Base-by-base conservation (phyloP, 768 basidiomycete species). In the Phlegmacium glaucopus region DNA sequence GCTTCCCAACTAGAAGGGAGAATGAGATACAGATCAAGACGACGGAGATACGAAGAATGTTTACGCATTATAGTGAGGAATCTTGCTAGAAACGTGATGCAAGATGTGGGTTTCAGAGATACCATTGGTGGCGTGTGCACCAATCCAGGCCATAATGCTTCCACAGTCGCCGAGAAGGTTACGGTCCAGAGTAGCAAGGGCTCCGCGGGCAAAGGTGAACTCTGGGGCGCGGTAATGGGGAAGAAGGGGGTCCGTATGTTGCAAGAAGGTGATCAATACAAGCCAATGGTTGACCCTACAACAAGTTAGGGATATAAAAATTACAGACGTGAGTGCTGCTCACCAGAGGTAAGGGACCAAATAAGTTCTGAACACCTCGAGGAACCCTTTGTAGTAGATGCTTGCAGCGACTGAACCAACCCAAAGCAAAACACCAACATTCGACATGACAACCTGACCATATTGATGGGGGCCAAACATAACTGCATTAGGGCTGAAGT, bases 181-280 rank as follows among this genome's bases (percentile, higher is more conserved):
- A 40, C 91, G 89, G 66, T 98, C 93, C 34, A 97, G 75, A 9
- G 95, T 99, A 44, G 90, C 72, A 44, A 98, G 82, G 12, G 95
- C 95, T 49, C 95, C 95, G 56, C 93, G 90, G 37, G 86, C 75
- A 79, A 98, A 99, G 32, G 85, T 94, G 77, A 95, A 97, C 61
- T 88, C 85, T 30, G 80, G 62, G 11, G 85, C 80, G 53, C 90
- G 88, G 77, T 96, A 97, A 71, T 97, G 95, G 41, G 94, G 94
- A 37, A 98, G 80, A 39, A 87, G 66, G 15, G 94, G 92, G 70
- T 97, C 95, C 58, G 95, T 97, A 75, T 99, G 95, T 72, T 99
- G 95, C 42, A 97, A 77, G 87, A 92, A 97, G 15, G 94, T 96
- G 73, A 97, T 96, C 58, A 93, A 61, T 48, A 97, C 91, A 45